Conservation (phyloP, 2,329 filamentous ascomycete species). For the Torrubiellomyces zombiae region DNA sequence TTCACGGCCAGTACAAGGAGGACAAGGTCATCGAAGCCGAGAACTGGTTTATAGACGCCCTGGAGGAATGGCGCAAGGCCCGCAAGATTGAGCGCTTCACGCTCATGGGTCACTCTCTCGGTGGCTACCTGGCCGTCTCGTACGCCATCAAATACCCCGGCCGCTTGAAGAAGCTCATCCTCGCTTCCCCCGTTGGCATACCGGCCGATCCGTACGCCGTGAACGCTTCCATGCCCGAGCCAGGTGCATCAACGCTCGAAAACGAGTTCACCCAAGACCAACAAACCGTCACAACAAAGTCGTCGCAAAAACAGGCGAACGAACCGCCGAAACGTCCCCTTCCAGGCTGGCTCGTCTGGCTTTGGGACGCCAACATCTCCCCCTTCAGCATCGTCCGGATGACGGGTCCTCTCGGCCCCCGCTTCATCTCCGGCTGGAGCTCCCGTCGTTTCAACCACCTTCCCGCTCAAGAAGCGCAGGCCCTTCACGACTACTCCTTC, state of each 20-base stretch:
- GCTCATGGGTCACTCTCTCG: constrained; percentile 79
- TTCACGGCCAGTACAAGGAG: constrained; percentile 65
- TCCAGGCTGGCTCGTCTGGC: constrained; percentile 75
- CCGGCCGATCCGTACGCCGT: constrained; percentile 89
- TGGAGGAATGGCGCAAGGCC: constrained; percentile 88
- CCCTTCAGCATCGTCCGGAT: constrained; percentile 84
- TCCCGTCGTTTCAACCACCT: constrained; percentile 83
- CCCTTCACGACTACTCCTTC: constrained; percentile 86
- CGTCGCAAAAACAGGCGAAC: constrained; percentile 2
- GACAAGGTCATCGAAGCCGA: constrained; percentile 79
- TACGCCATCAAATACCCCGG: constrained; percentile 96
- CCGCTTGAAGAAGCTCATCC: constrained; percentile 83
- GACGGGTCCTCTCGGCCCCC: constrained; percentile 75
- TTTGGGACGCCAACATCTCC: constrained; percentile 95
- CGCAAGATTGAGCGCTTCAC: constrained; percentile 88
- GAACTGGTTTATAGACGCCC: constrained; percentile 85
- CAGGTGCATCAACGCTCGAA: constrained; percentile 51
- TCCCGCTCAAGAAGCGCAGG: constrained; percentile 60
- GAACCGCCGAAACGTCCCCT: constrained; percentile 38
- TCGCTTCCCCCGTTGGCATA: constrained; percentile 86
- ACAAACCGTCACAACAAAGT: constrained; percentile 20
- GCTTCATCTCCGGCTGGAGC: constrained; percentile 90
- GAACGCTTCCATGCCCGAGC: constrained; percentile 63
- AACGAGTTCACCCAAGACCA: constrained; percentile 72
- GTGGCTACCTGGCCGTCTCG: constrained; percentile 85